Evolutionary conservation across 345 rosid species (phyloP).

Genomic region (Eucalyptus paniculata): DNA sequence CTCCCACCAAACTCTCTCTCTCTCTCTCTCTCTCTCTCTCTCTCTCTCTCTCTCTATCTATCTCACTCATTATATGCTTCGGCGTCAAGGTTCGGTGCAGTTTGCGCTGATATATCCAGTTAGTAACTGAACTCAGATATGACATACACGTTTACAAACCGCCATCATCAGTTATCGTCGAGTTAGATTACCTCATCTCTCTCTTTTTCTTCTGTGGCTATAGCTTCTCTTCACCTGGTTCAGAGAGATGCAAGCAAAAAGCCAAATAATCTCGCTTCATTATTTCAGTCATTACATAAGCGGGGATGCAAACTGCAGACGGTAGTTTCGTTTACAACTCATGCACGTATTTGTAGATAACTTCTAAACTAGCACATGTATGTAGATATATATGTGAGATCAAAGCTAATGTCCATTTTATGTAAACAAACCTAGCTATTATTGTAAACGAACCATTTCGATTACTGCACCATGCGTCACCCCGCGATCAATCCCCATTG

Average conservation of each 20-base stretch:
- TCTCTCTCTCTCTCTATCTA: neutral
- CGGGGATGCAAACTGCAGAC: neutral
- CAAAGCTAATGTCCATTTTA: neutral
- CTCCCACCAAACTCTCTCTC: neutral
- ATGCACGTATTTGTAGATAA: neutral
- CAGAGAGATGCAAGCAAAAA: neutral
- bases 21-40: neutral
- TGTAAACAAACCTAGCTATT: neutral
- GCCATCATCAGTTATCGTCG: neutral
- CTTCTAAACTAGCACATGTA: neutral
- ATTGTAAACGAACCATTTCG: neutral
- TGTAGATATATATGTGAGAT: neutral
- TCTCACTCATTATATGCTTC: neutral
- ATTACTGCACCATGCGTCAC: neutral
- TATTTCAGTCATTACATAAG: neutral
- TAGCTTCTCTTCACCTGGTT: neutral
- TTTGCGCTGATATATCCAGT: neutral
- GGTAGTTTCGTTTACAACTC: neutral
- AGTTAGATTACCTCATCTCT: neutral
- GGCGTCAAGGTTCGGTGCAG: neutral
- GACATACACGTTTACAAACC: neutral
- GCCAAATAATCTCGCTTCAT: neutral
- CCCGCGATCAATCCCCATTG: conserved; percentile 10
- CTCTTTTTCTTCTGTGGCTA: neutral
- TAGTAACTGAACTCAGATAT: neutral